Base-by-base conservation (phyloP, 2,329 filamentous ascomycete genomes). In the Trichophyton benhamiae region DNA sequence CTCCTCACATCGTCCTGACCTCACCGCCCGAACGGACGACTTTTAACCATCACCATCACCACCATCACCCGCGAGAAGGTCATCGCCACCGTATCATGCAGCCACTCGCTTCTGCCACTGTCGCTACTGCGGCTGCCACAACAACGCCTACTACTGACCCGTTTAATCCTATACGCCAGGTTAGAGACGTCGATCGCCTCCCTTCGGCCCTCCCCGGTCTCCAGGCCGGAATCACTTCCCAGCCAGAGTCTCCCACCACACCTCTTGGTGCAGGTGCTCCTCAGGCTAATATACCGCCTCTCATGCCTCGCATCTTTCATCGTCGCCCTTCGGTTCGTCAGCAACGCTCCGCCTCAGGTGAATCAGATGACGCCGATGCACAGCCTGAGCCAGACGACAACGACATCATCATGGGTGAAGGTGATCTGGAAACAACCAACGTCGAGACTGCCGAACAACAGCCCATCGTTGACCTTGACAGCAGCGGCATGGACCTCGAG, bases 221-320 rank as follows among this genome's bases (percentile, higher is more conserved):
- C 60, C 83, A 87, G 65, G 79, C 82, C 9, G 86, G 87, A 60
- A 76, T 91, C 60, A 82, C 83, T 48, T 96, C 92, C n/a, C 91
- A 95, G 71, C 94, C 94, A 7, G 88, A 91, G 62, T 96, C 91
- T 11, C 91, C 91, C 0, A 94, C 89, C 5, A 95, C 91, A 0
- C 91, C 91, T 13, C 80, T 88, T 52, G 87, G 87, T 55, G 84
- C 87, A 27, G 55, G 30, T 25, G 85, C 75, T 60, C 76, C 79
- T 58, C 87, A 75, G 71, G 30, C 48, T 6, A 81, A 63, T 73
- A 79, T 68, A 79, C 63, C 82, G 77, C 27, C 79, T 75, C 20
- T 82, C 80, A 53, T 79, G 76, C 77, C 83, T 17, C 81, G 87
- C 59, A 53, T 53, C 48, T 53, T 53, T 22, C 48, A 27, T n/a